Conservation (phyloP, 73 alveolate genomes). For the Symbiodinium natans region DNA sequence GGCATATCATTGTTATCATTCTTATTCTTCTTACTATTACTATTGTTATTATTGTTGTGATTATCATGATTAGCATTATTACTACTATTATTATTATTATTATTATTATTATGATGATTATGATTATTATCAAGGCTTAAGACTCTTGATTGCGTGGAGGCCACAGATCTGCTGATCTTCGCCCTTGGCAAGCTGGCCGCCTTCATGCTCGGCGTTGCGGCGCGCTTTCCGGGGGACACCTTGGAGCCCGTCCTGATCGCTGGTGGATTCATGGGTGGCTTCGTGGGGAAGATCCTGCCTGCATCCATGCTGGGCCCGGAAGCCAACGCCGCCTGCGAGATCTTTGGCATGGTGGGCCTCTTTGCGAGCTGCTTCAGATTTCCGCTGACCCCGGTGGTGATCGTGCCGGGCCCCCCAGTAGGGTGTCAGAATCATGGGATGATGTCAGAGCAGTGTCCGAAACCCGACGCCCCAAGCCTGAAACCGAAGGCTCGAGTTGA, state of each 20-base stretch:
- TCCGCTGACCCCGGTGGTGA: slow-evolving; percentile 71
- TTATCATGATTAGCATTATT: too few species aligned
- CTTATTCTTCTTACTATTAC: too few species aligned
- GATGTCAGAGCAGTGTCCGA: not conserved
- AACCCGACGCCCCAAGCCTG: not conserved
- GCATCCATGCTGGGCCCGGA: not conserved
- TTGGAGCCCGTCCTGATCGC: slow-evolving; percentile 31
- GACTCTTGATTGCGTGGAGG: not conserved
- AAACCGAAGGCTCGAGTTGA: not conserved
- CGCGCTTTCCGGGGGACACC: slow-evolving; percentile 90
- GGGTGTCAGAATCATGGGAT: too few species aligned
- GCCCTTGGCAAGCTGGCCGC: slow-evolving; percentile 67
- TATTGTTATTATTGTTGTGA: too few species aligned
- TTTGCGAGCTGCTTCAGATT: slow-evolving; percentile 61
- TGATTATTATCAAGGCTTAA: too few species aligned
- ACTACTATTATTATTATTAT: too few species aligned
- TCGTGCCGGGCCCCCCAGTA: slow-evolving; percentile 19
- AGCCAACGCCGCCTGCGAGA: slow-evolving; percentile 51
- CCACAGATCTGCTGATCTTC: slow-evolving; percentile 37
- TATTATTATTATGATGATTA: too few species aligned
- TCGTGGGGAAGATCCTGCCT: slow-evolving; percentile 58
- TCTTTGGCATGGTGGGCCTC: slow-evolving; percentile 88
- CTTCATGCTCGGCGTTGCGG: slow-evolving; percentile 54
- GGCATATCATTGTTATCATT: too few species aligned
- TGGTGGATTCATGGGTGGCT: slow-evolving; percentile 76